A percentile compares a stretch with the other conserved stretches of the same genome.
These are phyloP conservation scores for Pseudofabraea citricarpa DNA, from an alignment of 2,329 filamentous ascomycete species.

Conservation along the genomic window DNA sequence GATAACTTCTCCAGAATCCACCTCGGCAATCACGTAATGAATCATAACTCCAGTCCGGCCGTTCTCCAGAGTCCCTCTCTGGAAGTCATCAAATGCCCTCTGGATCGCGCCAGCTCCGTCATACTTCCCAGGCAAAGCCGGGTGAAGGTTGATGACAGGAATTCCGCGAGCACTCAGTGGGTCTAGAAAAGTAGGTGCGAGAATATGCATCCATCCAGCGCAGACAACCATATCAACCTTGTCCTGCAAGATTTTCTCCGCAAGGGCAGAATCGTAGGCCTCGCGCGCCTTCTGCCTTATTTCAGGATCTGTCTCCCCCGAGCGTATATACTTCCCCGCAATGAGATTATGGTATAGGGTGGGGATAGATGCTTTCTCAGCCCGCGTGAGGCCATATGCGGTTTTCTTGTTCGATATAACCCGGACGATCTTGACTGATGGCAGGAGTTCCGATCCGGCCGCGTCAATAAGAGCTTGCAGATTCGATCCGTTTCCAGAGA, in stretches of 20 bases:
- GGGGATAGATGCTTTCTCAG: slow-evolving; percentile 52
- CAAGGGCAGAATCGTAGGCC: slow-evolving; percentile 63
- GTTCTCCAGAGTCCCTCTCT: slow-evolving; percentile 57
- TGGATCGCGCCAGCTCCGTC: slow-evolving; percentile 76
- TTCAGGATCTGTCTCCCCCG: slow-evolving; percentile 39
- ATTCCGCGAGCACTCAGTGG: slow-evolving; percentile 49
- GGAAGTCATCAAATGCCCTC: slow-evolving; percentile 69
- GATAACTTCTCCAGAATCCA: slow-evolving; percentile 75
- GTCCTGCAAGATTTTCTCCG: slow-evolving; percentile 47
- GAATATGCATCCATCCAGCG: slow-evolving; percentile 67
- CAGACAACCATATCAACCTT: slow-evolving; percentile 60
- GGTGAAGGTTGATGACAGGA: slow-evolving; percentile 65
- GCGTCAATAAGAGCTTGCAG: slow-evolving; percentile 59
- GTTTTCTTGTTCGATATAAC: slow-evolving; percentile 64
- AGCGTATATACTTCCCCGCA: slow-evolving; percentile 37
- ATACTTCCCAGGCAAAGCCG: slow-evolving; percentile 63
- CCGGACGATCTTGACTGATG: slow-evolving; percentile 46
- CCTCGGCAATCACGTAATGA: slow-evolving; percentile 75
- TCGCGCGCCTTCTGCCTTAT: slow-evolving; percentile 45
- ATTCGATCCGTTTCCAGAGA: slow-evolving; percentile 66
- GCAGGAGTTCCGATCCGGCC: slow-evolving; percentile 32
- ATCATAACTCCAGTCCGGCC: slow-evolving; percentile 79
- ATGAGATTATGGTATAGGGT: slow-evolving; percentile 64
- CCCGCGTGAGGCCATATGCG: slow-evolving; percentile 60
- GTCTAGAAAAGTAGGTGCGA: slow-evolving; percentile 55